These are phyloP conservation scores for Bacidia gigantensis DNA, from an alignment of 495 filamentous ascomycete genomes.

Conservation along the genomic window DNA sequence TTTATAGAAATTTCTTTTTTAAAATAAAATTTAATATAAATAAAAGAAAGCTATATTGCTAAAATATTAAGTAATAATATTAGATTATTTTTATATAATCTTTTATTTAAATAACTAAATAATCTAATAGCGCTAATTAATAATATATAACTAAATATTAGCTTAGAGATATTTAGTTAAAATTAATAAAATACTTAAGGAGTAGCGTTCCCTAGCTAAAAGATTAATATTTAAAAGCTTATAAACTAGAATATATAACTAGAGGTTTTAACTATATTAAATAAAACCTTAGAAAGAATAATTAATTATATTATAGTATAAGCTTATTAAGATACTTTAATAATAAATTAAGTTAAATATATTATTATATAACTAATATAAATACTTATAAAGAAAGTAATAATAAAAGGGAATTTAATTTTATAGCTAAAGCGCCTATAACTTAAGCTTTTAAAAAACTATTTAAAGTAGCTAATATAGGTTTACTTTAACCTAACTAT, in stretches of 20 bases:
- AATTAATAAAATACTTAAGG: background rate
- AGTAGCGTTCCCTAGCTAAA: background rate
- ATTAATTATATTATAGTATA: background rate
- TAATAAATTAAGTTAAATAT: background rate
- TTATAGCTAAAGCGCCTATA: background rate
- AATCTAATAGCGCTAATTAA: background rate
- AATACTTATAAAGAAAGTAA: no score
- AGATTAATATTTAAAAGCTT: background rate
- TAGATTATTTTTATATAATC: background rate
- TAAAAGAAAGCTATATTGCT: background rate
- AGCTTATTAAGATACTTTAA: background rate
- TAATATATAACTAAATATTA: background rate
- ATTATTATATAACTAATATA: no score
- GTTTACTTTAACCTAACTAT: background rate
- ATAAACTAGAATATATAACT: background rate
- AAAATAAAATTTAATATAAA: background rate
- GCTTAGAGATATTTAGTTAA: background rate
- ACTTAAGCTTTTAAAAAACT: background rate
- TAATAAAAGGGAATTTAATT: no score
- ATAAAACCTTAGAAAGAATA: background rate
- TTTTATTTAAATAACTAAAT: background rate
- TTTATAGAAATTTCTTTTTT: constrained; percentile 3
- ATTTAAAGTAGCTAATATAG: background rate
- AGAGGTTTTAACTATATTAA: background rate
- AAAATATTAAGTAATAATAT: constrained; percentile 3